phyloP scores from a whole-genome alignment of 2,329 filamentous ascomycete genomes.

The Alternaria brassicae region DNA sequence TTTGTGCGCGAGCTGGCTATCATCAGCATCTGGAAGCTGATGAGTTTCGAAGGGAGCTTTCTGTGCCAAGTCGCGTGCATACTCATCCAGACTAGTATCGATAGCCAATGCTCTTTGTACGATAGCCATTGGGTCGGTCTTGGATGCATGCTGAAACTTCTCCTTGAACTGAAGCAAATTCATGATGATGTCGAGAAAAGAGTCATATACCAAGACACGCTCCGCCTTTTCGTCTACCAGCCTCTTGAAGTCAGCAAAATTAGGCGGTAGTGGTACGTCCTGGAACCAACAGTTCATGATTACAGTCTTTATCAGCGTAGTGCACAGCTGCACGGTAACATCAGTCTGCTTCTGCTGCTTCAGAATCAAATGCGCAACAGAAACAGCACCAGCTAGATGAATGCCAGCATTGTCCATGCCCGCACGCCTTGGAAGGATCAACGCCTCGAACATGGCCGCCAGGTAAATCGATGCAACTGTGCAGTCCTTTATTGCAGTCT shows the following conservation, averaged over 20 bases:
- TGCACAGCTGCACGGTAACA: slow-evolving; percentile 21
- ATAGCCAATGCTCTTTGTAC: slow-evolving; percentile 22
- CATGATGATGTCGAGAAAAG: slow-evolving; percentile 28
- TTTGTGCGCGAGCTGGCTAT: slow-evolving; percentile 23
- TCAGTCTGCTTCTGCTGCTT: slow-evolving; percentile 22
- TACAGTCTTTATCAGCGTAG: slow-evolving; percentile 27
- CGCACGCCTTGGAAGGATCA: slow-evolving; percentile 24
- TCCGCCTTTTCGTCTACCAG: slow-evolving; percentile 14
- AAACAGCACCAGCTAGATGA: slow-evolving; percentile 39
- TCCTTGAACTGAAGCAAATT: slow-evolving; percentile 27
- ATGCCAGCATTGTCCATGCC: slow-evolving; percentile 34
- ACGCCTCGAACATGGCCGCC: slow-evolving; percentile 38
- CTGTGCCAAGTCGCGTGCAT: slow-evolving; percentile 21
- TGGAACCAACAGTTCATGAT: slow-evolving; percentile 40
- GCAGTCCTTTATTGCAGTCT: slow-evolving; percentile 22
- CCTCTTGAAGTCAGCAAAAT: slow-evolving; percentile 23
- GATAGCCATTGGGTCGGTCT: slow-evolving; percentile 9
- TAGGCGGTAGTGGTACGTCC: slow-evolving; percentile 25
- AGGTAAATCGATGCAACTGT: slow-evolving; percentile 36
- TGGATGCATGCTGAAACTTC: slow-evolving; percentile 4
- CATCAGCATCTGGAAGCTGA: slow-evolving; percentile 5
- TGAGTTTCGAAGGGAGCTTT: slow-evolving; percentile 18
- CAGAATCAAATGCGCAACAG: slow-evolving; percentile 31
- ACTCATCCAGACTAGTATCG: slow-evolving; percentile 23
- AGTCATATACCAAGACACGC: slow-evolving; percentile 18